Evolutionary conservation across 164 flowering plant genomes (phyloP), one percentile per base, ranked within the genome.

Genomic region (Protea cynaroides): DNA sequence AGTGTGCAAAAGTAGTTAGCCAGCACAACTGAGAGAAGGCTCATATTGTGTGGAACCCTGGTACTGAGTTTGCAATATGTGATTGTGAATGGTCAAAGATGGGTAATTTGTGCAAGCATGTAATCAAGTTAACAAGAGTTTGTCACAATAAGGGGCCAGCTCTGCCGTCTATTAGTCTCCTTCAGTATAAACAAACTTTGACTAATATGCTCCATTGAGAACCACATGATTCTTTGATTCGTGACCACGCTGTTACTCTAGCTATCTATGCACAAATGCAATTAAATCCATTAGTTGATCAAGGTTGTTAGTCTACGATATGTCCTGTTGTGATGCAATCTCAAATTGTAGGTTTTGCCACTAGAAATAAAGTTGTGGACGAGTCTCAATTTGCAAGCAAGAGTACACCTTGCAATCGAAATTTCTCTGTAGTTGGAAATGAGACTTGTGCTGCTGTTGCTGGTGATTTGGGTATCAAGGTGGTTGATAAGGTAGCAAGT

Each of bases 51-150:
- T 64, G 79, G 79, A 90, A 95, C 61, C 96, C 97, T 15, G 97
- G 96, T 44, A 84, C 93, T 25, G 89, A 84, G 47, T 88, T 82
- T 73, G 79, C 88, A 57, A 58, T 88, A 14, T 95, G 99, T 70
- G 83, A 86, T 68, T 95, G 83, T n/a, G n/a, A n/a, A n/a, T n/a
- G n/a, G n/a, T n/a, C n/a, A n/a, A n/a, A n/a, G n/a, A n/a, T n/a
- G n/a, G 99, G 99, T 36, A 77, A 95, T 71, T 73, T 95, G 19
- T 95, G 99, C 66, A 90, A 95, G 76, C 99, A 95, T 71, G 70
- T 84, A 25, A 59, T 85, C 24, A 95, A 88, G 67, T 82, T 74
- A 12, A 83, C 76, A 23, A 78, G 58, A 56, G 58, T 85, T 24
- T 79, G 61, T 71, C 86, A 85, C 3, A 63, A 72, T 21, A 84